Evolutionary conservation across 1,284 basidiomycete genomes (phyloP).

Genomic region (Phellopilus nigrolimitatus): DNA sequence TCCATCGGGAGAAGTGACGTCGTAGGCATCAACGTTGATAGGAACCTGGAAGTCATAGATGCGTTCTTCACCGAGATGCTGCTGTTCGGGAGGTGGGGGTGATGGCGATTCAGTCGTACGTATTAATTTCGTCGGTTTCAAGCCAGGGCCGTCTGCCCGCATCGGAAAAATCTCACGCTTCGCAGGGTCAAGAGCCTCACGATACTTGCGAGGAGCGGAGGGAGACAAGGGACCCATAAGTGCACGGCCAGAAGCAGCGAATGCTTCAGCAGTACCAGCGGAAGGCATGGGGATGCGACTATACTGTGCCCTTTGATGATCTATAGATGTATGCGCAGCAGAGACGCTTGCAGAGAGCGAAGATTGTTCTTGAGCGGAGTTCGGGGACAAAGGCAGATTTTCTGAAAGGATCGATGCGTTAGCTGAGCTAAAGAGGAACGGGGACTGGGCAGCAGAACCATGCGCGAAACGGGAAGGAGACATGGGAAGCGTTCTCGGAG

Average conservation of each 20-base stretch:
- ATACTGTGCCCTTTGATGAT: not conserved
- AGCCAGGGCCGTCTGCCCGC: not conserved
- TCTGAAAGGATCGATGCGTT: slow-evolving; percentile 1
- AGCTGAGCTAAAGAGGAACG: not conserved
- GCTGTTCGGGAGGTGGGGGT: slow-evolving; percentile 4
- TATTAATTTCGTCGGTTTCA: not conserved
- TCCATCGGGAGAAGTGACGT: not conserved
- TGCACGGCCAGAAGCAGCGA: not conserved
- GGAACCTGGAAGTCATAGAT: slow-evolving; percentile 11
- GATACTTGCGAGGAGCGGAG: not conserved
- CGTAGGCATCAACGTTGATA: not conserved
- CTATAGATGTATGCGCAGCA: not conserved
- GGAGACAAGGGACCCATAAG: slow-evolving; percentile 9
- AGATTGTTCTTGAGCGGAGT: not conserved
- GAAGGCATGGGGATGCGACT: slow-evolving; percentile 2
- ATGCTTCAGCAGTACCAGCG: not conserved
- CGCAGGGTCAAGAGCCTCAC: slow-evolving; percentile 11
- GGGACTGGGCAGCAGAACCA: not conserved
- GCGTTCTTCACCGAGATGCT: not conserved
- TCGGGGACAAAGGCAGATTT: not conserved
- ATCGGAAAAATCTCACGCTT: slow-evolving; percentile 16
- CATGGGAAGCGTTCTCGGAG: slow-evolving; percentile 3
- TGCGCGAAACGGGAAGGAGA: slow-evolving; percentile 4
- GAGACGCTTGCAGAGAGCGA: not conserved
- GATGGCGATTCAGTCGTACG: slow-evolving; percentile 13